phyloP scores from a whole-genome alignment of 129 eudicot species.

The sunflower (Helianthus annuus) region HanXRQr2.0-SUNRISE NC_035436.2:65676619-65677118 shows the following conservation, averaged over 20 bases:
- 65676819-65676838: neutral
- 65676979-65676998: neutral
- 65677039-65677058: slow-evolving; percentile 78
- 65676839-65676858: neutral
- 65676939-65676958: neutral
- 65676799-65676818: slow-evolving; percentile 1
- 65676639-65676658: slow-evolving; percentile 64
- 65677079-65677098: slow-evolving; percentile 77
- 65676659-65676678: slow-evolving; percentile 69
- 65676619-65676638: slow-evolving; percentile 52
- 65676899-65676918: neutral
- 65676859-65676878: neutral
- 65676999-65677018: slow-evolving; percentile 11
- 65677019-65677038: slow-evolving; percentile 65
- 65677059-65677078: slow-evolving; percentile 47
- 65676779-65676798: neutral
- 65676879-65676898: neutral
- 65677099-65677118: slow-evolving; percentile 67
- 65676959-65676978: neutral
- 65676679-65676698: slow-evolving; percentile 73
- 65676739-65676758: neutral
- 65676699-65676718: slow-evolving; percentile 86
- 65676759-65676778: neutral
- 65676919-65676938: neutral
- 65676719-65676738: slow-evolving; percentile 24